Conservation (phyloP, 2,329 filamentous ascomycete genomes). For the Verticillium longisporum region DNA sequence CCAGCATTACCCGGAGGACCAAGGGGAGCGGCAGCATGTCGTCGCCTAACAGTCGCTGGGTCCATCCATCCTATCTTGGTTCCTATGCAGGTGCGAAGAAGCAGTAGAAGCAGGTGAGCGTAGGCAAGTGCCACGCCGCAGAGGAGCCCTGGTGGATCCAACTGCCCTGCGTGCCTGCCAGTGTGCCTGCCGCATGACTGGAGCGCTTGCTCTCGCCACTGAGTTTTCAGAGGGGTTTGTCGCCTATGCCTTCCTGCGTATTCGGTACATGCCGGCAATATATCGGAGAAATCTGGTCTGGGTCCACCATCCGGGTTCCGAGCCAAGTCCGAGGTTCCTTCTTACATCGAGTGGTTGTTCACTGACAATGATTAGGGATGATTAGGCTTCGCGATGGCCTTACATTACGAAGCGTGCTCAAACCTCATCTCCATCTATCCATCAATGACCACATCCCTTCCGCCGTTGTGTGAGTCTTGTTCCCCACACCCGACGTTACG, state of each 20-base stretch:
- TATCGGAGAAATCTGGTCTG: background rate
- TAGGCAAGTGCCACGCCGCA: background rate
- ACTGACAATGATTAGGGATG: too few relatives aligned
- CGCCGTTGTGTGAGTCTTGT: background rate
- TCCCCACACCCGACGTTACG: background rate
- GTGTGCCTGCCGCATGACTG: background rate
- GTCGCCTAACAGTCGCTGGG: background rate
- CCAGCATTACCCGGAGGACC: background rate
- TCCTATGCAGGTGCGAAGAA: background rate
- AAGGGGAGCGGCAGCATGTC: background rate
- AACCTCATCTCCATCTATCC: background rate
- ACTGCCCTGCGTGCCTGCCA: background rate
- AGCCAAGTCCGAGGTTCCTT: background rate
- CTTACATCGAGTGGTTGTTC: too few relatives aligned
- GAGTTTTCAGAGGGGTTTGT: background rate
- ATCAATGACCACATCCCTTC: background rate
- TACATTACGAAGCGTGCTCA: too few relatives aligned
- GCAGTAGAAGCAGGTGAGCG: background rate
- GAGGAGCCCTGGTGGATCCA: conserved; percentile 1
- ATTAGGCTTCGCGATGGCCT: too few relatives aligned
- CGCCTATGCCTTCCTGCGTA: background rate
- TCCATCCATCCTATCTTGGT: background rate
- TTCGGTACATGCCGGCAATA: background rate
- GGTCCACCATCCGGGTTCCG: background rate
- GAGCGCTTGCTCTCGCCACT: conserved; percentile 1